Base-by-base conservation (phyloP, 192 early-diverging fungal species). In the Phycomyces nitens region DNA sequence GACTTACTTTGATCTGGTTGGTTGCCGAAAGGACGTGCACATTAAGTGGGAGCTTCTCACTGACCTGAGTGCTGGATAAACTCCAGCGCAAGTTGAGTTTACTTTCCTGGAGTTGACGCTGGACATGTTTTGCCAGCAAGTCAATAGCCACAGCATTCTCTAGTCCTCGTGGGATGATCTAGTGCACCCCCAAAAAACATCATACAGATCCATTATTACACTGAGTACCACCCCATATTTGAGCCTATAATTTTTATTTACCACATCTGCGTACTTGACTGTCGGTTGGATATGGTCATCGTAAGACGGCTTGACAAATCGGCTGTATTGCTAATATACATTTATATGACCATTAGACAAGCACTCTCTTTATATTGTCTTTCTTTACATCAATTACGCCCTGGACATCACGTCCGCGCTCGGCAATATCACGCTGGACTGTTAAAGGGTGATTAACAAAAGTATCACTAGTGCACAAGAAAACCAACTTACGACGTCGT, bases 251-350 rank as follows among this genome's bases (percentile, higher is more conserved):
- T 14, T 21, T n/a, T 26, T 26, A 70, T 65, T 49, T 80, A 88
- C 88, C 50, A 92, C 80, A 73, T 98, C 96, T 22, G 96, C 94
- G 65, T 90, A 89, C 73, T 89, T 92, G 81, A 93, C 92, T 12
- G 94, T 98, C 12, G 95, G 94, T 38, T 88, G 83, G 57, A 98
- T 92, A 64, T 89, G 89, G 40, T 91, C 89, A 68, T 98, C 96
- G 76, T 86, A 96, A 1, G 94, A 84, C 0, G 95, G 92, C 72
- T 98, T 98, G 58, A 98, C 96, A 66, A 94, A 98, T 64, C 86
- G 82, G 53, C 82, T 75, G 77, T 98, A 98, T 81, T 96, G 94
- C 73, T 80, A 58, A 42, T 20, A 39, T n/a, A 0, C 52, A 34
- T 23, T 7, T 16, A 27, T 43, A 59, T 14, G 8, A 20, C 53